Evolutionary conservation across 805 yeast species (phyloP), one percentile per base, ranked within the genome.

Genomic region (Starmerella etchellsii): DNA sequence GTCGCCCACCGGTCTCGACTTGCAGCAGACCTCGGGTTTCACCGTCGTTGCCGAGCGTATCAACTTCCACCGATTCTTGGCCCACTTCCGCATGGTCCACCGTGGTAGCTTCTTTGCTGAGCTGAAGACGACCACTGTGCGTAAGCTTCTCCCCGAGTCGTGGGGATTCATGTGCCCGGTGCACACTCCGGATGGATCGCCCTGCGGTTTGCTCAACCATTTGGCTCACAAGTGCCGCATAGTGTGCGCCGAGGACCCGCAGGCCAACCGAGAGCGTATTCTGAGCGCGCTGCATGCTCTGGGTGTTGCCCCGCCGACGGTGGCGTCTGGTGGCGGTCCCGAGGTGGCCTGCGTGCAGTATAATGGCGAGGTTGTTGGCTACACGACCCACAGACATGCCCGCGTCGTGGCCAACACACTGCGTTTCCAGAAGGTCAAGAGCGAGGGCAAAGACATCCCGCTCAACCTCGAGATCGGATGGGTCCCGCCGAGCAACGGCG

Each of bases 131-230:
- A 91, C 98, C 20, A 81, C 97, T 1, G 98, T 91, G 36, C 77
- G 98, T 68, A 91, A 91, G 62, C 68, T 91, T 54, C 71, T 91
- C 43, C 98, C 98, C 1, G 98, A 91, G 62, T 82, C 95, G 1
- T 91, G 98, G 98, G 98, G 98, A 3, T 91, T 91, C 73, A 65
- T 91, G 54, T 91, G 98, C 66, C 98, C 98, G 11, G 98, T 91
- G 20, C 98, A 91, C 63, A 91, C 98, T 13, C 98, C 98, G 5
- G 98, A 91, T 79, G 98, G 98, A 54, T 81, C 97, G 38, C 98
- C 98, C 18, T 91, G 98, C 76, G 98, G 98, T 68, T 70, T 91
- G 60, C 68, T 91, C 56, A 91, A 91, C 65, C 98, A 91, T 70
- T 77, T 91, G 66, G 80, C 97, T 9, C 96, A 91, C 65, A 85